phyloP scores from a whole-genome alignment of 164 flowering plant genomes.

The Stephania yunnanensis region DNA sequence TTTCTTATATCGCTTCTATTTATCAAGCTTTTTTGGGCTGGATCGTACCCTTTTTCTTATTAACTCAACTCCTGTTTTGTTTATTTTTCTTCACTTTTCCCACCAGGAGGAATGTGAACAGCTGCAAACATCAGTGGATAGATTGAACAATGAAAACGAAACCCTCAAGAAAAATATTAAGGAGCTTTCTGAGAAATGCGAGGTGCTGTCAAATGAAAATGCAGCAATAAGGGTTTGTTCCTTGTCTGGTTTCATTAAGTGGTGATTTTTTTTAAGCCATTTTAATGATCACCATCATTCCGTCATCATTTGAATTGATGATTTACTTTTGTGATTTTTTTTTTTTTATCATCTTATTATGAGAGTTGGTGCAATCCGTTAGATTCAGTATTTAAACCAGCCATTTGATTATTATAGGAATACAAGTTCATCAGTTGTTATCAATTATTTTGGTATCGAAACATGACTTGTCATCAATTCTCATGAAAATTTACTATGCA shows the following conservation, averaged over 20 bases:
- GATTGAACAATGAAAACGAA: slow-evolving; percentile 51
- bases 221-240: slow-evolving; percentile 52
- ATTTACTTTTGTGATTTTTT: too few relatives aligned
- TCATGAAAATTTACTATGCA: slow-evolving; percentile 9
- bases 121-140: slow-evolving; percentile 63
- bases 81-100: background rate
- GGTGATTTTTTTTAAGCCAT: background rate
- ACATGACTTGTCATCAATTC: background rate
- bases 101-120: slow-evolving; percentile 91
- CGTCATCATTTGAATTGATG: too few relatives aligned
- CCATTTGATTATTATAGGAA: too few relatives aligned
- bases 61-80: background rate
- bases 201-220: slow-evolving; percentile 68
- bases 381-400: too few relatives aligned
- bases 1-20: background rate
- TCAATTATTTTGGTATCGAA: too few relatives aligned
- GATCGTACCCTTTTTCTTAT: background rate
- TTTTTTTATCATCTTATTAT: too few relatives aligned
- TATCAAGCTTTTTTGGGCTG: background rate
- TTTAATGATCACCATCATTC: too few relatives aligned
- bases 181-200: slow-evolving; percentile 70
- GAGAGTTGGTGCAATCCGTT: too few relatives aligned
- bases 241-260: background rate
- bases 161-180: slow-evolving; percentile 53
- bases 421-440: too few relatives aligned